Base-by-base conservation (phyloP, 768 basidiomycete genomes). In the Rhizopogon salebrosus region DNA sequence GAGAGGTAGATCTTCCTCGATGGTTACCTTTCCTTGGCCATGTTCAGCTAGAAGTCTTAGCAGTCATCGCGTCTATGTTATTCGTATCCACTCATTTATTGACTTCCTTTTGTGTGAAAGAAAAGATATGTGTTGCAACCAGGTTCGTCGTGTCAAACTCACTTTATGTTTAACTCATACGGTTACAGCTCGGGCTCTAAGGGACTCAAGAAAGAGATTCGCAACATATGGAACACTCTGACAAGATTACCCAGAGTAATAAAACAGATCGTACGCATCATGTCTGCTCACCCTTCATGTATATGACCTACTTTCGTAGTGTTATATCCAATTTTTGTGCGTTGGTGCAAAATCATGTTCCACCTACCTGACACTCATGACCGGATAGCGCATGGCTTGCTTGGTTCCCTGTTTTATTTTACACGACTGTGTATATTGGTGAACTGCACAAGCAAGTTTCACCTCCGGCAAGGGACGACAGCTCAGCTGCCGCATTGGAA, bases 371-470 rank as follows among this genome's bases (percentile, higher is more conserved):
- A 39, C 9, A 20, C 31, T 57, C 16, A 61, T 20, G 9, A 41
- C 23, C 8, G 16, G 14, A 10, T 52, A 92, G 90, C 55, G 79
- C 84, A 11, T 95, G 84, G 84, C 76, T 94, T 54, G 89, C 82
- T 7, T 98, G 95, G 95, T 97, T 95, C 62, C 94, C 95, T 0
- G 71, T 93, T 23, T 75, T 95, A 1, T 94, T 95, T 70, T 95
- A 92, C 72, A 87, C 85, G 3, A 87, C 89, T 1, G 73, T 91
- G 23, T 98, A 93, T 70, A 78, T 97, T 50, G 89, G 90, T 10
- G 95, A 95, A 60, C 76, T 95, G 10, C 83, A 97, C 74, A 88
- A 84, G 55, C 74, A 70, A 3, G 59, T 75, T 8, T 75, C 72
- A 11, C 69, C 63, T 34, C 55, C 59, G 24, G 66, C 55, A 39